These are phyloP conservation scores for Psilocybe cubensis DNA, from an alignment of 768 basidiomycete species.

Conservation along the genomic window DNA sequence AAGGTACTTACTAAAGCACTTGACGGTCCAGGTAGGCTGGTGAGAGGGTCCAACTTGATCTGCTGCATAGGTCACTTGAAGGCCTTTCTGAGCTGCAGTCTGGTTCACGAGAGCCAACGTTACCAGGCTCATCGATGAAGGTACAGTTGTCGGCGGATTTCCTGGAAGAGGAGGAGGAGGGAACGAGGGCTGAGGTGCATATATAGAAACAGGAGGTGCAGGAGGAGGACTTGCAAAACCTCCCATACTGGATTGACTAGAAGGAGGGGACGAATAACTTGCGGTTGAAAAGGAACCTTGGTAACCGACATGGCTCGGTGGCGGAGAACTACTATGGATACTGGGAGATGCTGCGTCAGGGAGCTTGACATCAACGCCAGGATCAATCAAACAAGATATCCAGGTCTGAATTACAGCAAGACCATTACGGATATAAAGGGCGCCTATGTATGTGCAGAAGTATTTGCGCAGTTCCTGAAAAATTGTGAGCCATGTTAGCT, in stretches of 20 bases:
- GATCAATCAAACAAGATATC: slow-evolving; percentile 61
- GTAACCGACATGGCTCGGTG: slow-evolving; percentile 10
- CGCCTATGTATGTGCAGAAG: slow-evolving; percentile 68
- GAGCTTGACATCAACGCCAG: slow-evolving; percentile 31
- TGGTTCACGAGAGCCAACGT: slow-evolving; percentile 56
- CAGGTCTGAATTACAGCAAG: slow-evolving; percentile 51
- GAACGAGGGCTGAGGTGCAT: slow-evolving; percentile 34
- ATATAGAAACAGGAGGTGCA: slow-evolving; percentile 5
- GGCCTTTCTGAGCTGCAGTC: slow-evolving; percentile 50
- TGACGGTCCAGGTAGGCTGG: slow-evolving; percentile 59
- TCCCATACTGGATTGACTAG: slow-evolving; percentile 1
- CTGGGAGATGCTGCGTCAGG: slow-evolving; percentile 9
- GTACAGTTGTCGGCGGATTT: slow-evolving; percentile 5
- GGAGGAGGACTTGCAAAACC: not conserved
- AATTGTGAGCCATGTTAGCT: slow-evolving; percentile 1
- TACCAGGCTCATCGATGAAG: slow-evolving; percentile 30
- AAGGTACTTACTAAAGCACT: slow-evolving; percentile 50
- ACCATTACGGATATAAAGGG: slow-evolving; percentile 64
- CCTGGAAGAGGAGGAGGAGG: slow-evolving; percentile 25
- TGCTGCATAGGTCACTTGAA: slow-evolving; percentile 49
- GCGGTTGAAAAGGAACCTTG: not conserved
- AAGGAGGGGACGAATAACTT: slow-evolving; percentile 17
- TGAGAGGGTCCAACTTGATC: slow-evolving; percentile 54
- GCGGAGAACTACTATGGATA: slow-evolving; percentile 4
- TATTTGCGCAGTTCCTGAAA: slow-evolving; percentile 57